Conservation (phyloP, 345 rosid species). For the Arabis alpina region DNA sequence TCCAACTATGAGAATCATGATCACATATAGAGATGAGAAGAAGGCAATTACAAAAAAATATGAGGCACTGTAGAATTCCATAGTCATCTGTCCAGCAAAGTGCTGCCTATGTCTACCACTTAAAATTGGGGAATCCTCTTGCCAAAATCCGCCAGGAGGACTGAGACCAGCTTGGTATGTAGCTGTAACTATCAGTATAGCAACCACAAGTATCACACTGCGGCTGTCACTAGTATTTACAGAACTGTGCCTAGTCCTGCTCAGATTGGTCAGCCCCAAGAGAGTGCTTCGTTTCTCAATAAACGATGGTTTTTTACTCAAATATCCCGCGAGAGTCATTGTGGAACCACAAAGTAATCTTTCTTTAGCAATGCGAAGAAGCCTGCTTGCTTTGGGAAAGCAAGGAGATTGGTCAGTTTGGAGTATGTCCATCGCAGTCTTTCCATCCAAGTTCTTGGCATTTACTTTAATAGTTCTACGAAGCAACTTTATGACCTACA, state of each 20-base stretch:
- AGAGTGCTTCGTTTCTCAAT: constrained; percentile 22
- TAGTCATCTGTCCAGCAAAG: constrained; percentile 18
- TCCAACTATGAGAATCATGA: constrained; percentile 27
- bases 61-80: not conserved
- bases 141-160: constrained; percentile 45
- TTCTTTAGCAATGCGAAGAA: not conserved
- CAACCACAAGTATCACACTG: constrained; percentile 39
- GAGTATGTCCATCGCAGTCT: constrained; percentile 42
- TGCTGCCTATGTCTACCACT: not conserved
- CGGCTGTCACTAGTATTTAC: not conserved
- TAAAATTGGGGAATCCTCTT: constrained; percentile 11
- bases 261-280: constrained; percentile 10
- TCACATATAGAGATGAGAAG: constrained; percentile 22
- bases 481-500: constrained; percentile 32
- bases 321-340: constrained; percentile 20
- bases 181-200: constrained; percentile 45
- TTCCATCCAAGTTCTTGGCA: constrained; percentile 37
- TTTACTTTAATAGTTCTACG: constrained; percentile 23
- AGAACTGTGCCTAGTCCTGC: not conserved
- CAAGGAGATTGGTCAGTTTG: constrained; percentile 6
- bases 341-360: not conserved
- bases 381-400: not conserved
- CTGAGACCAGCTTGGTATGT: constrained; percentile 46
- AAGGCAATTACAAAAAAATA: constrained; percentile 24
- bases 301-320: constrained; percentile 12